phyloP scores from a whole-genome alignment of 1,284 basidiomycete genomes.

The Phylloporus sp. region DNA sequence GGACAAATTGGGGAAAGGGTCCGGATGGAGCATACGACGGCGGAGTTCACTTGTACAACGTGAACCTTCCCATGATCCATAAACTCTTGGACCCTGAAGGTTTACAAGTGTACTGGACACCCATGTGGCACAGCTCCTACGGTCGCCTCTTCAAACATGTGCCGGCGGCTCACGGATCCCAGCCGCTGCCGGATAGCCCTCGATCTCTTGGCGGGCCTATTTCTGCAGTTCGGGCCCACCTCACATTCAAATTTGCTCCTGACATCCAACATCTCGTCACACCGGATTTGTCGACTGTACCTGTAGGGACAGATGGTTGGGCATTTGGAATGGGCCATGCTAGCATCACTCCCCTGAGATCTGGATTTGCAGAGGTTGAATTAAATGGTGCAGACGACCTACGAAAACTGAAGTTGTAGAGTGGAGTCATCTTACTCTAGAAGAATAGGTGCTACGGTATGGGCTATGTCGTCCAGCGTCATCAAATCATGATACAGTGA shows the following conservation, averaged over 20 bases:
- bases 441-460: background rate
- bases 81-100: conserved; percentile 57
- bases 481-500: conserved; percentile 14
- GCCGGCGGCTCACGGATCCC: conserved; percentile 26
- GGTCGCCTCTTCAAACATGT: conserved; percentile 70
- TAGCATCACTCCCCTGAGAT: conserved; percentile 76
- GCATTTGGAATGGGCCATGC: conserved; percentile 69
- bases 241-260: conserved; percentile 84
- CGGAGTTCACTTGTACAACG: conserved; percentile 79
- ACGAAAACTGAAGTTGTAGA: conserved; percentile 60
- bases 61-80: conserved; percentile 80
- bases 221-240: conserved; percentile 30
- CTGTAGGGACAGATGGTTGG: conserved; percentile 83
- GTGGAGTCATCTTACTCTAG: background rate
- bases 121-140: conserved; percentile 79
- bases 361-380: conserved; percentile 70
- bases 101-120: conserved; percentile 73
- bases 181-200: conserved; percentile 44
- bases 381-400: conserved; percentile 21
- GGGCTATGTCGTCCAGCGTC: conserved; percentile 16
- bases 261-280: conserved; percentile 73
- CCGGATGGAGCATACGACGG: conserved; percentile 56
- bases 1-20: conserved; percentile 81
- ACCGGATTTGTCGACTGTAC: conserved; percentile 60
- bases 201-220: conserved; percentile 37